These are phyloP conservation scores for Euryodendron excelsum DNA, from an alignment of 148 eudicot species.

Conservation along the genomic window DNA sequence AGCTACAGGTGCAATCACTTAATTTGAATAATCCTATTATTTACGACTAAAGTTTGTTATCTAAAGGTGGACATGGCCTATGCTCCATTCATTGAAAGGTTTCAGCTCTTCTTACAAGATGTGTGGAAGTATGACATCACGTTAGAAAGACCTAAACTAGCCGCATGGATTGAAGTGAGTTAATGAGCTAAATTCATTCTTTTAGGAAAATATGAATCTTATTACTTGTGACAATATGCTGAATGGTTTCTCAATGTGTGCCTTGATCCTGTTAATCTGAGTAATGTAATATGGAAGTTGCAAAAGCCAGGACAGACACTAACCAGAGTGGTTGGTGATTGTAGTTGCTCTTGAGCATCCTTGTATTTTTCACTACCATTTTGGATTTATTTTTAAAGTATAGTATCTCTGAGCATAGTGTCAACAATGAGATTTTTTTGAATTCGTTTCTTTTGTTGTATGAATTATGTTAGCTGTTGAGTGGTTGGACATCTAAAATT, in stretches of 20 bases:
- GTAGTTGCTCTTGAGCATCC: neutral
- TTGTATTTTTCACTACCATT: neutral
- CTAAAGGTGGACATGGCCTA: constrained; percentile 58
- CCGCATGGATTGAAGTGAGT: constrained; percentile 65
- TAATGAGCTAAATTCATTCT: neutral
- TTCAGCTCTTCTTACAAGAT: constrained; percentile 50
- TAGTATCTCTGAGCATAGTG: neutral
- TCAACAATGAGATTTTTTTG: neutral
- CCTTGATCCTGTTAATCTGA: neutral
- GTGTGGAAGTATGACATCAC: constrained; percentile 64
- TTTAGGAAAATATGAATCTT: neutral
- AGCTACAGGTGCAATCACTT: too few relatives aligned
- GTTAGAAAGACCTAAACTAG: constrained; percentile 52
- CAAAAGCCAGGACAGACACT: too few relatives aligned
- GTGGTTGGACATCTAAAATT: too few relatives aligned
- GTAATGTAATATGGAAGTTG: neutral
- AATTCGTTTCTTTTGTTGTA: neutral
- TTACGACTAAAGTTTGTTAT: neutral
- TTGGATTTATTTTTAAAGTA: neutral
- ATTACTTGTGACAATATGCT: too few relatives aligned
- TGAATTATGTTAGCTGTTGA: too few relatives aligned
- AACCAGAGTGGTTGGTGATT: too few relatives aligned
- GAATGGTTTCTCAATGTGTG: too few relatives aligned
- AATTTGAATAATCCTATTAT: neutral
- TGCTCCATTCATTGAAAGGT: constrained; percentile 71